These are phyloP conservation scores for Dactylellina drechsleri DNA, from an alignment of 2,329 filamentous ascomycete species.

Conservation along the genomic window DNA sequence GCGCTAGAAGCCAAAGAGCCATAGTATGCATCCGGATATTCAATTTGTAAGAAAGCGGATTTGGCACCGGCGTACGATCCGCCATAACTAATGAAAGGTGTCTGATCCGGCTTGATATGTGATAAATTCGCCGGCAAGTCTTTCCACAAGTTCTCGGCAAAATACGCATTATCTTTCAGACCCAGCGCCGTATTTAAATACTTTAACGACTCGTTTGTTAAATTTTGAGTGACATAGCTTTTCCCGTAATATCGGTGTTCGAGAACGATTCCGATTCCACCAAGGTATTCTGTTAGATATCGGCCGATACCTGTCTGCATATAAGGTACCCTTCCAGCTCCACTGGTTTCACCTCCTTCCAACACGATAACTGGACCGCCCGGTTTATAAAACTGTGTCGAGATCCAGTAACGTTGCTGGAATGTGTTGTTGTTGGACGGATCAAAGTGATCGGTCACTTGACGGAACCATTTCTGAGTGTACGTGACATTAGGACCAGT, in stretches of 20 bases:
- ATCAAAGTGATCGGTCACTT: conserved; percentile 62
- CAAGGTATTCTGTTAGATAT: conserved; percentile 75
- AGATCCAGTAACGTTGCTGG: conserved; percentile 83
- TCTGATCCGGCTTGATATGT: conserved; percentile 73
- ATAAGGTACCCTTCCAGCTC: conserved; percentile 72
- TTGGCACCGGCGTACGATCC: conserved; percentile 86
- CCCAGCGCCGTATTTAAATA: conserved; percentile 87
- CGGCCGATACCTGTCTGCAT: conserved; percentile 81
- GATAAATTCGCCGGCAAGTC: conserved; percentile 76
- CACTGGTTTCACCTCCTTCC: conserved; percentile 75
- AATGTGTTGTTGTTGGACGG: conserved; percentile 77
- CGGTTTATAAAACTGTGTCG: conserved; percentile 76
- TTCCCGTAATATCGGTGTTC: conserved; percentile 89
- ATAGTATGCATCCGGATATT: conserved; percentile 82
- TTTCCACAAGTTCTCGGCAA: conserved; percentile 72
- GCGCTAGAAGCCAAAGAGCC: conserved; percentile 83
- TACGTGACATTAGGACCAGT: conserved; percentile 32
- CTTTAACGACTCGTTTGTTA: conserved; percentile 76
- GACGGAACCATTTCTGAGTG: conserved; percentile 40
- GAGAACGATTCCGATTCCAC: conserved; percentile 80
- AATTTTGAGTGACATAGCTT: conserved; percentile 74
- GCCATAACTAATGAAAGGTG: conserved; percentile 81
- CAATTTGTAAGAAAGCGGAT: conserved; percentile 77
- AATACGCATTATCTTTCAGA: conserved; percentile 82
- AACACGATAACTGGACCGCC: conserved; percentile 86